Evolutionary conservation across 495 filamentous ascomycete species (phyloP).

Genomic region (Penicillium verhagenii): DNA sequence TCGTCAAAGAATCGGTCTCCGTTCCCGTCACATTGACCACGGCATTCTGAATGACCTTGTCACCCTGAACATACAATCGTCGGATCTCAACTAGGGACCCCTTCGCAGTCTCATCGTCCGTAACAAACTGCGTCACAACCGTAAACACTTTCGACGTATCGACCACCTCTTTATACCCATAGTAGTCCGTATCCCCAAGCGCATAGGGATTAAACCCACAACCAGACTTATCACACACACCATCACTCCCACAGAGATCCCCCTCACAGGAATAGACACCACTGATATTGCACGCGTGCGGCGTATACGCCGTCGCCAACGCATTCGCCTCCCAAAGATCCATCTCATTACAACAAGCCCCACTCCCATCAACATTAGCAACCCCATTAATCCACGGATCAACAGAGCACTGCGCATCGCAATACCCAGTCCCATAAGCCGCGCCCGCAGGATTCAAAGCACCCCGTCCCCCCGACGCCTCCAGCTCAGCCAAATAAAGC

Average conservation of each 20-base stretch:
- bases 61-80: constrained; percentile 61
- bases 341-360: constrained; percentile 62
- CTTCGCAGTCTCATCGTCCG: constrained; percentile 40
- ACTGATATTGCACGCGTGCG: constrained; percentile 51
- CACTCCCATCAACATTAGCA: constrained; percentile 47
- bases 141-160: constrained; percentile 62
- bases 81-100: constrained; percentile 56
- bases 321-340: constrained; percentile 66
- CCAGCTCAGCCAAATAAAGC: constrained; percentile 66
- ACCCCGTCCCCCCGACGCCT: constrained; percentile 51
- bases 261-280: constrained; percentile 49
- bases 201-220: constrained; percentile 66
- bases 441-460: constrained; percentile 60
- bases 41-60: constrained; percentile 48
- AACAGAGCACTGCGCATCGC: constrained; percentile 63
- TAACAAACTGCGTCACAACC: constrained; percentile 66
- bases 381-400: constrained; percentile 58
- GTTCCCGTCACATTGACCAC: constrained; percentile 14
- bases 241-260: constrained; percentile 44
- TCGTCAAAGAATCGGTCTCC: constrained; percentile 26
- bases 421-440: constrained; percentile 67
- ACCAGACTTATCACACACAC: constrained; percentile 64
- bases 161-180: constrained; percentile 51
- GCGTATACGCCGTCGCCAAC: constrained; percentile 53
- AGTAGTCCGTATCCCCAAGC: constrained; percentile 54